Base-by-base conservation (phyloP, 345 rosid genomes). In the Noccaea caerulescens region DNA sequence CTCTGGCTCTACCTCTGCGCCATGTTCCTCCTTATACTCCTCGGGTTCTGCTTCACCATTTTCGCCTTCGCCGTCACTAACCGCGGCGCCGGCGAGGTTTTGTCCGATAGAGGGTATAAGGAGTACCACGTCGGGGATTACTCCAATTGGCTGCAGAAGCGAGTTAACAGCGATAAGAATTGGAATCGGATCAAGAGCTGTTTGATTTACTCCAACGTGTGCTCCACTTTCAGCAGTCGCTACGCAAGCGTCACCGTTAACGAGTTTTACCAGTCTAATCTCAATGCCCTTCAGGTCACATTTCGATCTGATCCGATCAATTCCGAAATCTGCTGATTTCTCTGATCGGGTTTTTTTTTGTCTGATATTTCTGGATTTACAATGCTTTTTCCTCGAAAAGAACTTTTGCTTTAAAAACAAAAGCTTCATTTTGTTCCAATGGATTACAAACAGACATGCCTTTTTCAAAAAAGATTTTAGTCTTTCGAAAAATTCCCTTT, bases 51-150 rank as follows among this genome's bases (percentile, higher is more conserved):
- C 50, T 87, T 93, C 88, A 91, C 98, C 4, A 84, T 91, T 77
- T 84, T 93, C 73, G 90, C 97, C 3, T 93, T 93, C 76, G 91
- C 81, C 5, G 97, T 91, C 71, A 93, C 98, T n/a, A 91, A 91
- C 74, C 87, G 86, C 14, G 98, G 98, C 7, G 96, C 98, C 37
- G 98, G 98, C 1, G 54, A 82, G 58, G 91, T 42, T 4, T 0
- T 93, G 32, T 80, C 90, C 0, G 87, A 50, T 0, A 83, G 34
- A 44, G 98, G 98, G n/a, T 93, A 93, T 8, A 90, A 86, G 66
- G 98, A 93, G 85, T 93, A 92, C 64, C 80, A 78, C 8, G 75
- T 89, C 23, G 91, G 88, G 0, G 93, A 87, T 66, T 90, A 90
- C 82, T 90, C 93, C 0, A 73, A 84, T 20, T 90, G 93, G 93